Evolutionary conservation across 1,284 basidiomycete genomes (phyloP).

Genomic region (Fomitopsis palustris): DNA sequence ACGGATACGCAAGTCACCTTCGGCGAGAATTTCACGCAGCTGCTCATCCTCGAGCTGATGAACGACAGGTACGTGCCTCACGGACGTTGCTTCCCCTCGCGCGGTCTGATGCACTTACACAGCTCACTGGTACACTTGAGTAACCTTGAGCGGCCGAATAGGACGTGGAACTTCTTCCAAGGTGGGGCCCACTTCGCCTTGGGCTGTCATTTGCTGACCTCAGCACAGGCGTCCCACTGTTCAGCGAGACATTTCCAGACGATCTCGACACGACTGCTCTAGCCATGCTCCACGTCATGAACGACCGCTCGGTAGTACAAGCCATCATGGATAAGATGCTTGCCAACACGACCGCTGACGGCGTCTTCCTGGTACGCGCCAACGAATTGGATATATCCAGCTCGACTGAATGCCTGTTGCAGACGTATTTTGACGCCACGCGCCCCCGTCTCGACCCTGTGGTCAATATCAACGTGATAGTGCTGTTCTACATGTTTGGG

Average conservation of each 20-base stretch:
- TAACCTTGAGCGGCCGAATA: conserved; percentile 27
- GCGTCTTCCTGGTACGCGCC: conserved; percentile 38
- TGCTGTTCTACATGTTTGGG: conserved; percentile 45
- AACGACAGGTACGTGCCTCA: conserved; percentile 33
- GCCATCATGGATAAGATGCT: conserved; percentile 53
- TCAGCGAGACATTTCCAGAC: conserved; percentile 36
- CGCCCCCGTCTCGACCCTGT: conserved; percentile 29
- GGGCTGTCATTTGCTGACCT: not conserved
- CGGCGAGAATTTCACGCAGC: conserved; percentile 51
- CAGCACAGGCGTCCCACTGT: conserved; percentile 30
- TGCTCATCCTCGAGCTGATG: conserved; percentile 52
- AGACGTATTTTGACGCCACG: conserved; percentile 44
- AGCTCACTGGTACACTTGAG: conserved; percentile 40
- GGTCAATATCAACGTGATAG: conserved; percentile 45
- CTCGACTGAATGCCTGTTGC: not conserved
- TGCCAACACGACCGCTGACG: conserved; percentile 40
- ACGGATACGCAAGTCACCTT: conserved; percentile 39
- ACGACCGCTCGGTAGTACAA: conserved; percentile 28
- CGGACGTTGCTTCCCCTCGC: not conserved
- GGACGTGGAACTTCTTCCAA: conserved; percentile 51
- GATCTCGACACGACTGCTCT: conserved; percentile 52
- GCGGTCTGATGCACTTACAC: not conserved
- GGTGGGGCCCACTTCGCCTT: conserved; percentile 19
- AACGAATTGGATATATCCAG: not conserved
- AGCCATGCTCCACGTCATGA: conserved; percentile 36